Conservation (phyloP, 2,329 filamentous ascomycete species). For the Mollisiaceae sp. region DNA sequence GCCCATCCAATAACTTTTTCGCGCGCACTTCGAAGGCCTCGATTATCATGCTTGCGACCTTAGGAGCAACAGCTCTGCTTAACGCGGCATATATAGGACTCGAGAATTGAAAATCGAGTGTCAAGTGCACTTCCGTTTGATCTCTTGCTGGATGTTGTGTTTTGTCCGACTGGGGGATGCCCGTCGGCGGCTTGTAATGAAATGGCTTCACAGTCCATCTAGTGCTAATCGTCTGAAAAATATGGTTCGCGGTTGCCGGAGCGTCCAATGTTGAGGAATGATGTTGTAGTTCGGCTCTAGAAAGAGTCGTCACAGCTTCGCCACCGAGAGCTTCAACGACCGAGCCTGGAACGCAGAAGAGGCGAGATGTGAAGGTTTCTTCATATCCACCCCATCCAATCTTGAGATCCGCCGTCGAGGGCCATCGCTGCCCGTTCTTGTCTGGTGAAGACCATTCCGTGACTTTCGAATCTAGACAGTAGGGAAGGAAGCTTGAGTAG, state of each 20-base stretch:
- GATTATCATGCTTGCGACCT: constrained; percentile 87
- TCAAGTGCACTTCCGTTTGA: constrained; percentile 75
- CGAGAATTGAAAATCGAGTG: constrained; percentile 81
- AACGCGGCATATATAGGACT: constrained; percentile 88
- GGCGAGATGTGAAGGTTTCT: constrained; percentile 80
- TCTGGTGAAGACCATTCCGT: constrained; percentile 71
- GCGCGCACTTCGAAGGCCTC: constrained; percentile 90
- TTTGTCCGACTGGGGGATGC: constrained; percentile 41
- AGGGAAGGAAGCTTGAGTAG: constrained; percentile 89
- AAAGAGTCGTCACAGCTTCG: constrained; percentile 52
- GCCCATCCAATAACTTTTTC: constrained; percentile 54
- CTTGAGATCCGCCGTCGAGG: constrained; percentile 76
- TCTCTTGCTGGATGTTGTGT: constrained; percentile 42
- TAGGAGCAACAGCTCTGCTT: constrained; percentile 80
- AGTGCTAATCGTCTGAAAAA: constrained; percentile 73
- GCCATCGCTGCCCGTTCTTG: constrained; percentile 58
- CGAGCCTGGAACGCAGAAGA: constrained; percentile 75
- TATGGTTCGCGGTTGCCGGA: constrained; percentile 49
- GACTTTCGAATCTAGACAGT: constrained; percentile 79
- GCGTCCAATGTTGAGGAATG: constrained; percentile 48
- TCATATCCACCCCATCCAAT: constrained; percentile 85
- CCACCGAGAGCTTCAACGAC: constrained; percentile 81
- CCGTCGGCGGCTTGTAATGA: constrained; percentile 50
- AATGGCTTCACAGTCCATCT: constrained; percentile 68
- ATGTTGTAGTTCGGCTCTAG: constrained; percentile 44